Percentiles rank a stretch among this genome's conserved stretches.
These are phyloP conservation scores for Yarrowia deformans DNA, from an alignment of 805 yeast genomes.

Conservation along the genomic window DNA sequence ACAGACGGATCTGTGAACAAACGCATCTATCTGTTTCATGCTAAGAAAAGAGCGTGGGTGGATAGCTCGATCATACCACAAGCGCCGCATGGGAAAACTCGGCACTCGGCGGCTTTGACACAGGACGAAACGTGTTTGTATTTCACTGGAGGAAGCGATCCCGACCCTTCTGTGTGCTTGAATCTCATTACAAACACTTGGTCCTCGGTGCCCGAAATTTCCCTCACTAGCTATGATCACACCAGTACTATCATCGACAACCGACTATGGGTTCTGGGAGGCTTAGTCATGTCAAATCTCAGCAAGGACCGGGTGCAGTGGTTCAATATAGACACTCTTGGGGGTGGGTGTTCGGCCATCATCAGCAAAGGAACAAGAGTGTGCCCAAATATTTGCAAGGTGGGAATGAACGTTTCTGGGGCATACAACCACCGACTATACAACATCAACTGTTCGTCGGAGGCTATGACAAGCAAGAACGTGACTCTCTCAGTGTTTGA, in stretches of 20 bases:
- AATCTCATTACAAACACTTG: slow-evolving; percentile 5
- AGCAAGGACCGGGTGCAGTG: slow-evolving; percentile 12
- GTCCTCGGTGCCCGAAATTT: background rate
- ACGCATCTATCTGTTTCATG: slow-evolving; percentile 2
- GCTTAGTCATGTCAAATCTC: slow-evolving; percentile 9
- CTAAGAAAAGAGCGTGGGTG: background rate
- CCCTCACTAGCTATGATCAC: slow-evolving; percentile 13
- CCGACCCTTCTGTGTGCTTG: background rate
- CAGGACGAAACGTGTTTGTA: slow-evolving; percentile 1
- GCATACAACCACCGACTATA: background rate
- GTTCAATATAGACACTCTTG: background rate
- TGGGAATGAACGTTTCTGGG: slow-evolving; percentile 19
- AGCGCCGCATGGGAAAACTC: slow-evolving; percentile 16
- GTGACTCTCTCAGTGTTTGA: slow-evolving; percentile 23
- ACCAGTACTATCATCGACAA: background rate
- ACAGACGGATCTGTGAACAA: slow-evolving; percentile 4
- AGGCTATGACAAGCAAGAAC: slow-evolving; percentile 20
- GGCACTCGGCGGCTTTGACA: slow-evolving; percentile 1
- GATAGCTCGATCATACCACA: background rate
- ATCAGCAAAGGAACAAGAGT: slow-evolving; percentile 8
- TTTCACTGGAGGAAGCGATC: slow-evolving; percentile 14
- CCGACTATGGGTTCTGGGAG: slow-evolving; percentile 6
- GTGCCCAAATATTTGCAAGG: slow-evolving; percentile 16
- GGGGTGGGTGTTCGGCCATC: slow-evolving; percentile 11
- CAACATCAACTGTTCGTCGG: slow-evolving; percentile 30